Base-by-base conservation (phyloP, 345 rosid species). In the Aquilaria sinensis region DNA sequence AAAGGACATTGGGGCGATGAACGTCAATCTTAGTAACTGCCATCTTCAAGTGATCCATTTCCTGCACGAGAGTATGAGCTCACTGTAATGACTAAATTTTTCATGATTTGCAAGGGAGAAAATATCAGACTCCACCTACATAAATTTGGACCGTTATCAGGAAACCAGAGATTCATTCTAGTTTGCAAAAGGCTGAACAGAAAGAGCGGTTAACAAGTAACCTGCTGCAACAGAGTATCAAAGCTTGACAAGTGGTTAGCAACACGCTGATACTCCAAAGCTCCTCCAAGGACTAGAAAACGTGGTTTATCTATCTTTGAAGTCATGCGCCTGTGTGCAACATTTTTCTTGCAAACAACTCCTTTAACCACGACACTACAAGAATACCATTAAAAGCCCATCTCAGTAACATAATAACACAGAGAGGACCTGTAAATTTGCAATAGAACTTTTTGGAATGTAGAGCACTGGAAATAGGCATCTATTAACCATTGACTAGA, bases 1-100 rank as follows among this genome's bases (percentile, higher is more conserved):
- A 80, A 57, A 94, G 97, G 61, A 94, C 77, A 70, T 86, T 73
- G 2, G 99, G 99, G 69, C 85, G 85, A 71, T 90, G 92, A 31
- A 79, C 85, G 70, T 74, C 81, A 64, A 94, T 88, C 80, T 87
- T 90, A 43, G 96, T 82, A 72, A 90, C 97, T 60, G 97, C 97
- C 99, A 94, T 94, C 85, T 85, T 94, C 83, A 94, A 77, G 72
- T 94, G 97, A 57, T 94, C 99, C 96, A 82, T 94, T 88, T 90
- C 99, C 97, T 94, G 75, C 55, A 75, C 47, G 64, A 69, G 53
- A 69, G 58, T 12, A 72, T 16, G 76, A 71, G 55, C 69, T 62
- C 56, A 57, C 56, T 30, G 67, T 51, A 63, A 67, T n/a, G 65
- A 57, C 63, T 33, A 63, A 49, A 47, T 30, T 48, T 57, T 61